phyloP scores from a whole-genome alignment of 768 basidiomycete genomes.

The Cystofilobasidium capitatum region DNA sequence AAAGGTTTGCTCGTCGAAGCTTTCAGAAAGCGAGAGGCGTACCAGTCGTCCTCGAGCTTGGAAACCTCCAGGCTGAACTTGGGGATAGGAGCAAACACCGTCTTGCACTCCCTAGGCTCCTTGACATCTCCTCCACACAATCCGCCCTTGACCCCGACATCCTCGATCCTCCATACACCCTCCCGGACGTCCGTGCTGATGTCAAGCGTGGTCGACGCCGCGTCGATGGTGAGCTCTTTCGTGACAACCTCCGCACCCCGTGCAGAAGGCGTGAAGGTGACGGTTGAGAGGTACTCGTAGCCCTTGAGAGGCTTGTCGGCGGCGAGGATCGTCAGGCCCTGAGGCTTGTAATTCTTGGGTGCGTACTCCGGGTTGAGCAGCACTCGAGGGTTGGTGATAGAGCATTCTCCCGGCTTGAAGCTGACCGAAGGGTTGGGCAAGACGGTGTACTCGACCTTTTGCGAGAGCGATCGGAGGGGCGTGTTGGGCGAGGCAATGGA shows the following conservation, averaged over 20 bases:
- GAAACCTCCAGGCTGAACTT: conserved; percentile 12
- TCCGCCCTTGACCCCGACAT: conserved; percentile 9
- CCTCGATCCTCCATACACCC: background rate
- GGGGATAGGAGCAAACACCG: conserved; percentile 9
- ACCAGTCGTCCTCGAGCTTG: conserved; percentile 24
- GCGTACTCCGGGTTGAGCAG: conserved; percentile 39
- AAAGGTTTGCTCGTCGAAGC: too few species aligned
- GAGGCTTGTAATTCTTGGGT: conserved; percentile 52
- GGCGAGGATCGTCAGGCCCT: conserved; percentile 46
- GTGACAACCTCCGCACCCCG: background rate
- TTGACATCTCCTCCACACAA: conserved; percentile 21
- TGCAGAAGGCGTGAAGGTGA: conserved; percentile 34
- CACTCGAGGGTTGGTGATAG: conserved; percentile 12
- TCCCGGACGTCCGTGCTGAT: background rate
- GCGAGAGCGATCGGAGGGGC: conserved; percentile 4
- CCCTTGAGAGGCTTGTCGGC: conserved; percentile 50
- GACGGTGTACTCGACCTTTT: conserved; percentile 7
- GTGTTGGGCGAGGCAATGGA: conserved; percentile 11
- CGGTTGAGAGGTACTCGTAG: conserved; percentile 48
- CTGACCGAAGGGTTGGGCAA: conserved; percentile 13
- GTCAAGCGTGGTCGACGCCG: background rate
- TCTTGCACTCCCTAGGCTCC: conserved; percentile 21
- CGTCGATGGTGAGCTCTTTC: background rate
- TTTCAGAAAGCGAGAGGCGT: background rate
- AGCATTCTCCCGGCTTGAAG: background rate